These are phyloP conservation scores for Pelargonium hybrid DNA, from an alignment of 441 rosid genomes.

Conservation along the genomic window DNA sequence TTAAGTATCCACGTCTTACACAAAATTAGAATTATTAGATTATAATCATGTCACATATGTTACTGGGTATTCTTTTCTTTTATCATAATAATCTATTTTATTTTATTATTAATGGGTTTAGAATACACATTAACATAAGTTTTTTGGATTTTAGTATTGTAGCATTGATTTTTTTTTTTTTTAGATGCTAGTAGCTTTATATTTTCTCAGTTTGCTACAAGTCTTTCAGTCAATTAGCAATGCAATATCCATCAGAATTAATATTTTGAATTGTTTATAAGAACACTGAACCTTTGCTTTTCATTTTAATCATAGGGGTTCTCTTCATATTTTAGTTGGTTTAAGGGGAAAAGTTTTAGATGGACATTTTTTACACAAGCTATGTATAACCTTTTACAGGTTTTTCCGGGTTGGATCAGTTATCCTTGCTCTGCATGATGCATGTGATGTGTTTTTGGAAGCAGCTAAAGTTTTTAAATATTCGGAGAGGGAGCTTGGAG, in stretches of 20 bases:
- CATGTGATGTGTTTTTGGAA: constrained; percentile 81
- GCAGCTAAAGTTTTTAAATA: constrained; percentile 84
- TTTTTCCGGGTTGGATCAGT: constrained; percentile 76
- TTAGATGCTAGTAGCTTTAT: no score
- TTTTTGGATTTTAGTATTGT: not conserved
- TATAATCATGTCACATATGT: not conserved
- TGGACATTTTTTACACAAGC: not conserved
- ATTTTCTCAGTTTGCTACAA: no score
- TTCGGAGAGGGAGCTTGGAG: constrained; percentile 72
- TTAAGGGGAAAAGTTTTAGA: not conserved
- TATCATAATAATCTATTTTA: not conserved
- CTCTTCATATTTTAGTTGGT: not conserved
- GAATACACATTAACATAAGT: not conserved
- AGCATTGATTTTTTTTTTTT: no score
- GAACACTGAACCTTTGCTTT: no score
- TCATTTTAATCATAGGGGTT: no score
- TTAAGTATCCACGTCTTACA: constrained; percentile 6
- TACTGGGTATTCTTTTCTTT: not conserved
- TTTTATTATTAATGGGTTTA: not conserved
- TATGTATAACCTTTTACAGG: constrained; percentile 26
- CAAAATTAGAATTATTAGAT: constrained; percentile 6
- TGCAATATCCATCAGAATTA: no score
- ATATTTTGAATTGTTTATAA: no score
- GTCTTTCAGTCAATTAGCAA: no score
- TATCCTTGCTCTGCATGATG: constrained; percentile 82